Conservation (phyloP, 257 asterid genomes). For the Capsicum pubescens region DNA sequence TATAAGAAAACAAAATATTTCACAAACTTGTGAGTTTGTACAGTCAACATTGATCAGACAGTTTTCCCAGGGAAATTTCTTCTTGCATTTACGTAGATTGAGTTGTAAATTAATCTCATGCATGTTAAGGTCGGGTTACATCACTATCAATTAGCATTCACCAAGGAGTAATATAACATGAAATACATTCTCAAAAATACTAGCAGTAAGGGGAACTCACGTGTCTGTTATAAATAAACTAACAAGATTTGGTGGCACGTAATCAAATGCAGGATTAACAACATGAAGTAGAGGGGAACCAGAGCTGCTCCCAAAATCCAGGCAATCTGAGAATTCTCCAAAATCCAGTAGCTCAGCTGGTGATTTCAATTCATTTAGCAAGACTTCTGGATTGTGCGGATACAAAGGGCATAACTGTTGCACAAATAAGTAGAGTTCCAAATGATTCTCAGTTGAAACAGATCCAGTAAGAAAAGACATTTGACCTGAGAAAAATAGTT, state of each 20-base stretch:
- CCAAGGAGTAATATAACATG: neutral
- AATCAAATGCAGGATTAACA: slow-evolving; percentile 96
- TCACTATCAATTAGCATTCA: slow-evolving; percentile 7
- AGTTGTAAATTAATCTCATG: neutral
- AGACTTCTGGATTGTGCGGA: slow-evolving; percentile 98
- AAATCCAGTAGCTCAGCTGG: slow-evolving; percentile 96
- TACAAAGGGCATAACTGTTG: slow-evolving; percentile 87
- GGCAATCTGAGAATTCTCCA: slow-evolving; percentile 94
- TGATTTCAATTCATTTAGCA: slow-evolving; percentile 88
- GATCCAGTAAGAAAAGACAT: slow-evolving; percentile 29
- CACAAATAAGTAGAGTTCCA: slow-evolving; percentile 31
- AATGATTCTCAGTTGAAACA: slow-evolving; percentile 32
- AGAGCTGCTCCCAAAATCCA: slow-evolving; percentile 78
- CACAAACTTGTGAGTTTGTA: neutral
- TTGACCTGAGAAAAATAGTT: slow-evolving; percentile 18
- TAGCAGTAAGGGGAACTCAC: slow-evolving; percentile 57
- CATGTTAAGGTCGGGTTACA: neutral
- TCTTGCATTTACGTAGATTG: slow-evolving; percentile 18
- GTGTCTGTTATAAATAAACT: slow-evolving; percentile 92
- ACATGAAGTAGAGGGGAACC: slow-evolving; percentile 90
- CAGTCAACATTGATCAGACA: slow-evolving; percentile 16
- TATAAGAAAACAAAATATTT: slow-evolving; percentile 8
- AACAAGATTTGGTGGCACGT: slow-evolving; percentile 94
- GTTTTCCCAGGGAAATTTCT: neutral
- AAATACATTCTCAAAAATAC: neutral